Base-by-base conservation (phyloP, 371 early-diverging fungal genomes). In the Coemansia sp. region DNA sequence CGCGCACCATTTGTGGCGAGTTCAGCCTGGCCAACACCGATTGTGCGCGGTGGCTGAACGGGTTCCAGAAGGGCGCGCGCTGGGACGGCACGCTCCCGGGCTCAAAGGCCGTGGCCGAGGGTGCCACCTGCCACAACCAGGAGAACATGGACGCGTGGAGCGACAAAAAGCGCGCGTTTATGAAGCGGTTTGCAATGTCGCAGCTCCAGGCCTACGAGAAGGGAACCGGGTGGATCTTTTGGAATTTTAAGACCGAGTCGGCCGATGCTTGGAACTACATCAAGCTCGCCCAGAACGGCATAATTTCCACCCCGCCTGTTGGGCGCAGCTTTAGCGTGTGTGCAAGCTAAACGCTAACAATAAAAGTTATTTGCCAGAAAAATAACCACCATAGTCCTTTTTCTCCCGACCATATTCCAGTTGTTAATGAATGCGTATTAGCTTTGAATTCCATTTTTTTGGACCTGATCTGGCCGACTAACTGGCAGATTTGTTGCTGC, bases 181-280 rank as follows among this genome's bases (percentile, higher is more conserved):
- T 81, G 56, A 52, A 63, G 5, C 70, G 65, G 14, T 84, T 81
- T 54, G 79, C 82, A 0, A 77, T 78, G 66, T 69, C 77, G 0
- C 86, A 86, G 66, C 70, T 84, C 65, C 83, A 82, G 65, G 81
- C 82, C 3, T 86, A 80, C 61, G 83, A 82, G 62, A 72, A 62
- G 49, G 82, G 81, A 1, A 54, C 75, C 31, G 91, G 91, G 0
- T 91, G 90, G 90, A 86, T 89, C 65, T 89, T 87, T 57, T 91
- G 91, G 91, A 89, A 88, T 64, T 90, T 88, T 55, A 91, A 90
- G 71, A 85, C 91, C 0, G 88, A 91, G 63, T 65, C 81, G 14
- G 84, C 87, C 47, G 86, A 87, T 8, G 82, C 87, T 33, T 91
- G 90, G 91, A 84, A 88, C 56, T 90, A 86, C 61, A 78, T 86